phyloP scores from a whole-genome alignment of 306 rosid species.

The Vicia sativa region DNA sequence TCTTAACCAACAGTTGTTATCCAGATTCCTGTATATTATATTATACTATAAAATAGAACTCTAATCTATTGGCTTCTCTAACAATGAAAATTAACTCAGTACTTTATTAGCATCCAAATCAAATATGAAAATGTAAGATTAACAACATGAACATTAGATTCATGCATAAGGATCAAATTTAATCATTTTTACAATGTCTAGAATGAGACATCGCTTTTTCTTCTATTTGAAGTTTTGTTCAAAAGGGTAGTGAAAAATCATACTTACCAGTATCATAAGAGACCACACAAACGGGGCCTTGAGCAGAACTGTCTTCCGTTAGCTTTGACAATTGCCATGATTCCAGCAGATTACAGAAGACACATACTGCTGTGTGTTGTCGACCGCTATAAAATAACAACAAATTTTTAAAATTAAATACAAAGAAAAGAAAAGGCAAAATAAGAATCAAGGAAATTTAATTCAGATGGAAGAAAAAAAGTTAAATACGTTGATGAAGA shows the following conservation, averaged over 20 bases:
- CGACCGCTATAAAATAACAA: slow-evolving; percentile 49
- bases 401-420: neutral
- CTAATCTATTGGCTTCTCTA: too few species aligned
- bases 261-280: slow-evolving; percentile 45
- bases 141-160: too few species aligned
- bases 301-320: slow-evolving; percentile 95
- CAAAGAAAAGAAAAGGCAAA: neutral
- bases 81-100: too few species aligned
- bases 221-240: slow-evolving; percentile 9
- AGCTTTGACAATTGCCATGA: slow-evolving; percentile 69
- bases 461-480: slow-evolving; percentile 19
- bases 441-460: slow-evolving; percentile 12
- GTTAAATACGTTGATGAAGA: slow-evolving; percentile 75
- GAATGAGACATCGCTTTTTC: slow-evolving; percentile 7
- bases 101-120: too few species aligned
- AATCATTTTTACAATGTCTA: slow-evolving; percentile 43
- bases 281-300: slow-evolving; percentile 91
- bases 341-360: slow-evolving; percentile 64
- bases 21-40: too few species aligned
- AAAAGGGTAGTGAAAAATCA: slow-evolving; percentile 12
- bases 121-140: too few species aligned
- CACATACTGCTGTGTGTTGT: slow-evolving; percentile 60
- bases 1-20: too few species aligned
- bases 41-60: too few species aligned
- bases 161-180: slow-evolving; percentile 40